Percentiles rank a stretch among this genome's conserved stretches.
Evolutionary conservation across 1,139 yeast genomes (phyloP).

Genomic region (Hyphopichia fennica): DNA sequence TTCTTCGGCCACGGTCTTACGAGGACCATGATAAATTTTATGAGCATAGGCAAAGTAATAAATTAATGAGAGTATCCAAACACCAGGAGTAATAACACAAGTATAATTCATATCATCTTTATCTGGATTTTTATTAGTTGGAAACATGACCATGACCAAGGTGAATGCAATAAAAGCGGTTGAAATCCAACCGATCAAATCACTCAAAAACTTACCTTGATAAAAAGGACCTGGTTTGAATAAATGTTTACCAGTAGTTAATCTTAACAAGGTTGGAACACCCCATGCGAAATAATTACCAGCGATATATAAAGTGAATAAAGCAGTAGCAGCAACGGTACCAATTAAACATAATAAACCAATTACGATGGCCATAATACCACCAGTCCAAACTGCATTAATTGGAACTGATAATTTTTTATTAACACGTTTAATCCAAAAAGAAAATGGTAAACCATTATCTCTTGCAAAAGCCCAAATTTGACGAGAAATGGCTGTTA

Average conservation of each 20-base stretch:
- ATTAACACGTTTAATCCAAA: slow-evolving; percentile 49
- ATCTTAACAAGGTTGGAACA: slow-evolving; percentile 52
- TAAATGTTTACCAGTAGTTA: slow-evolving; percentile 44
- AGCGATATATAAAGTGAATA: slow-evolving; percentile 59
- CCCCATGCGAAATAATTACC: slow-evolving; percentile 64
- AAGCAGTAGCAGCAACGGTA: slow-evolving; percentile 54
- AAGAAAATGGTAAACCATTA: slow-evolving; percentile 27
- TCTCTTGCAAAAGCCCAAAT: slow-evolving; percentile 20
- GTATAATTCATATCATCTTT: slow-evolving; percentile 58
- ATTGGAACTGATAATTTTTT: slow-evolving; percentile 51
- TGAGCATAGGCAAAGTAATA: slow-evolving; percentile 50
- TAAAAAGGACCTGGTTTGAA: slow-evolving; percentile 63
- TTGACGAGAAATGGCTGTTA: slow-evolving; percentile 19
- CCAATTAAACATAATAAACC: slow-evolving; percentile 58
- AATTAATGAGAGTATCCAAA: slow-evolving; percentile 38
- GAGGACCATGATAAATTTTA: slow-evolving; percentile 52
- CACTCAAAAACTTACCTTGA: slow-evolving; percentile 48
- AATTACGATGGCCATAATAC: slow-evolving; percentile 38
- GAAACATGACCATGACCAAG: slow-evolving; percentile 49
- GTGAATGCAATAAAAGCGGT: slow-evolving; percentile 35
- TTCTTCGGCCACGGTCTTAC: slow-evolving; percentile 25
- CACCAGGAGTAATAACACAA: slow-evolving; percentile 49
- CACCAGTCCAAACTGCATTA: slow-evolving; percentile 52
- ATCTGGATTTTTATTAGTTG: slow-evolving; percentile 33
- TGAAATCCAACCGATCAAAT: slow-evolving; percentile 40